Evolutionary conservation across 306 rosid species (phyloP), one percentile per base, ranked within the genome.

Genomic region (Lithocarpus polystachyus): DNA sequence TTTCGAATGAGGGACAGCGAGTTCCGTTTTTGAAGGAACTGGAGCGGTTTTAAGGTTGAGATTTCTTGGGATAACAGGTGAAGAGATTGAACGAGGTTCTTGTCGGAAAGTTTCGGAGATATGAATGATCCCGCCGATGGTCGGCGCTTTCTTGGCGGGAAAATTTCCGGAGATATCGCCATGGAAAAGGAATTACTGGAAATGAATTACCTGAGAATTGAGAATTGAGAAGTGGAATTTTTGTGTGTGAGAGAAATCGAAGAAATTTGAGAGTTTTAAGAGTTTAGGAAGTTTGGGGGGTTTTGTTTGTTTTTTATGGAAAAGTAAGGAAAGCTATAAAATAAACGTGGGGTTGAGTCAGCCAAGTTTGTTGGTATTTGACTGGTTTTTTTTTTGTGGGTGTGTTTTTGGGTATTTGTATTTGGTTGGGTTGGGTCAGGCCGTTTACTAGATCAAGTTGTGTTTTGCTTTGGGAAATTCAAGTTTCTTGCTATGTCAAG

Each of bases 101-200:
- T 48, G 18, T 82, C 86, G 10, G 87, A 62, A 20, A 83, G 68
- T 31, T 77, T 89, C 0, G 92, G 91, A 1, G 97, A 62, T 4
- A 81, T 78, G 83, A 92, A 94, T 23, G 93, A 87, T 70, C 48
- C 83, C 11, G 82, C 82, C 19, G 96, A 89, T 0, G 93, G 87
- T 6, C 92, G 94, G 60, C 94, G 91, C 73, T 90, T 95, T 45
- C 89, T 52, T 6, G 87, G 82, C 1, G 88, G 86, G 56, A 92
- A 90, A 5, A 75, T 69, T 70, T 87, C 81, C 0, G 89, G 90
- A 29, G 90, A 75, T 40, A 95, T 71, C 3, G 92, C 90, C 98
- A 95, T 94, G 57, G 57, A 76, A 40, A 40, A 40, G 8, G 45
- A 37, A 33, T 33, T 33, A 33, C 37, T 6, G 37, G 37, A 33